A percentile compares a stretch with the other conserved stretches of the same genome.
Evolutionary conservation across 257 asterid species (phyloP).

Genomic region (Rhazya stricta): DNA sequence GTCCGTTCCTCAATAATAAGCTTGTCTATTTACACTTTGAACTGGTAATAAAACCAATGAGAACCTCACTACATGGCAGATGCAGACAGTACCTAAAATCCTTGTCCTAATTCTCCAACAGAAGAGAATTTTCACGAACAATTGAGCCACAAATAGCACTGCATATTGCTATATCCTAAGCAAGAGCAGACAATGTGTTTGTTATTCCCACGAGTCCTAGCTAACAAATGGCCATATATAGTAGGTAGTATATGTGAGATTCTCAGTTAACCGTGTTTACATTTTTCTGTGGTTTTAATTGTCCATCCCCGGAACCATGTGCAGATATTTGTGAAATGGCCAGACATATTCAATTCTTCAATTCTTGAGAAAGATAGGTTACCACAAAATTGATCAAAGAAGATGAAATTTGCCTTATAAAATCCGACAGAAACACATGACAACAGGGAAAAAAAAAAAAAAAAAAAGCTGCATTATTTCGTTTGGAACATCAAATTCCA

Average conservation of each 20-base stretch:
- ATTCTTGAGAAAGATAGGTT: neutral
- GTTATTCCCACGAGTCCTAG: neutral
- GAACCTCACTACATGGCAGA: too few relatives aligned
- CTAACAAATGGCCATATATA: neutral
- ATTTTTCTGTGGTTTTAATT: neutral
- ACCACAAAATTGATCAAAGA: neutral
- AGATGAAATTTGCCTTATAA: neutral
- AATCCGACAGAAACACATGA: neutral
- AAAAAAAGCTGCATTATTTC: neutral
- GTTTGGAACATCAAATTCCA: neutral
- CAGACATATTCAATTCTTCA: neutral
- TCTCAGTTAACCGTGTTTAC: neutral
- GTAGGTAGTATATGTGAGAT: too few relatives aligned
- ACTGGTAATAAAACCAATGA: too few relatives aligned
- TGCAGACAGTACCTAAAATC: too few relatives aligned
- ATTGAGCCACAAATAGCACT: neutral
- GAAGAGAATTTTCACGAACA: neutral
- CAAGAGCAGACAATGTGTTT: neutral
- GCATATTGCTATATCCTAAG: neutral
- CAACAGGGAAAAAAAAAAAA: neutral
- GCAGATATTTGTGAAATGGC: neutral
- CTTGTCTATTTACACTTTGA: too few relatives aligned
- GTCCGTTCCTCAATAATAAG: too few relatives aligned
- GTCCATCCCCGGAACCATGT: neutral
- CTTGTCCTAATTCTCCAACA: too few relatives aligned